Conservation (phyloP, 192 early-diverging fungal genomes). For the Paraglomus occultum region DNA sequence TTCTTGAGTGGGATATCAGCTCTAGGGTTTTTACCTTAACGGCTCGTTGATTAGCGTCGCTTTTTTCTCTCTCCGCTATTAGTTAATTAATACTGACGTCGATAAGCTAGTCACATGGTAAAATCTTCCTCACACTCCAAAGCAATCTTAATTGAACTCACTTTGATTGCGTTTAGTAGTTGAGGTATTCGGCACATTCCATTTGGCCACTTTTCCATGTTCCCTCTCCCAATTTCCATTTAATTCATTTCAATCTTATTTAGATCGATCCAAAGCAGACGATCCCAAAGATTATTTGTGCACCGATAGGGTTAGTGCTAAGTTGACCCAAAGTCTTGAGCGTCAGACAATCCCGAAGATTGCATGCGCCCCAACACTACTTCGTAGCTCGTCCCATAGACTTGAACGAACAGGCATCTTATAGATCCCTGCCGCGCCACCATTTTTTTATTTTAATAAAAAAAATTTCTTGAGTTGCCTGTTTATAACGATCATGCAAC, state of each 20-base stretch:
- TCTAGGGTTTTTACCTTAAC: no score
- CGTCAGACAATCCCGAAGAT: conserved; percentile 26
- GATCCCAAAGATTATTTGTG: conserved; percentile 24
- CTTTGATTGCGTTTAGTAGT: no score
- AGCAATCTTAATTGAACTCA: no score
- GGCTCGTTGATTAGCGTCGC: no score
- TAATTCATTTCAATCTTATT: not conserved
- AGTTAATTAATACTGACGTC: no score
- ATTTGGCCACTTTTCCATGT: no score
- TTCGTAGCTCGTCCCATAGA: conserved; percentile 28
- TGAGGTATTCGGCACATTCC: no score
- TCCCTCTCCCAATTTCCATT: not conserved
- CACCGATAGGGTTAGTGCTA: conserved; percentile 20
- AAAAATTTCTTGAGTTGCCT: conserved; percentile 22
- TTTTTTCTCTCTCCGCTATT: no score
- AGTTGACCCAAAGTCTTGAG: conserved; percentile 28
- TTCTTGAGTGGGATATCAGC: no score
- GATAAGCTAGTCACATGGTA: no score
- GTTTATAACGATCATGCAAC: conserved; percentile 15
- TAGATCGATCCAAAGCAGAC: conserved; percentile 20
- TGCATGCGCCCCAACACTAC: conserved; percentile 23
- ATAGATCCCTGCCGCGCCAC: conserved; percentile 26
- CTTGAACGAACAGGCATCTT: conserved; percentile 27
- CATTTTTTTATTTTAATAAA: conserved; percentile 1
- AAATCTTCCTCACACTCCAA: no score